Evolutionary conservation across 108 stramenopile species (phyloP).

Genomic region (Nitzschia putrida): DNA sequence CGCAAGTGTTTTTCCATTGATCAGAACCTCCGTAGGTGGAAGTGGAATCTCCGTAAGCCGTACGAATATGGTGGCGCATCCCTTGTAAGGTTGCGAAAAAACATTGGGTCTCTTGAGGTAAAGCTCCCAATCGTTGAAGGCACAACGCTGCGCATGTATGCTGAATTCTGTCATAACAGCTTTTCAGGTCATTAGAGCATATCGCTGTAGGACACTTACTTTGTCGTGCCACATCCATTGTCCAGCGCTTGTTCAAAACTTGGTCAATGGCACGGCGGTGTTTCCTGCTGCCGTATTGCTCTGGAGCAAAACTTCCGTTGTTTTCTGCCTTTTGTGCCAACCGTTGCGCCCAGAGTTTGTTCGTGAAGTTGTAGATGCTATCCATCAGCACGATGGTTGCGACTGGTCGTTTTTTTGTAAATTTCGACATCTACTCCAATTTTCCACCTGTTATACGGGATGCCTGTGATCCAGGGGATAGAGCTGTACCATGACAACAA

Average conservation of each 20-base stretch:
- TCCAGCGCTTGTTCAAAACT: not conserved
- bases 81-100: not conserved
- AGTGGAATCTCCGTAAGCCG: not conserved
- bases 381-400: slow-evolving; percentile 15
- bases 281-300: not conserved
- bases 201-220: not conserved
- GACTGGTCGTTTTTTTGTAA: not conserved
- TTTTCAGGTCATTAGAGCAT: not conserved
- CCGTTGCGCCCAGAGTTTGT: slow-evolving; percentile 11
- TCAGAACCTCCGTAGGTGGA: not conserved
- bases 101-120: not conserved
- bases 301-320: not conserved
- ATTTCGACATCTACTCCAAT: not conserved
- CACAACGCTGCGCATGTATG: not conserved
- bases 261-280: not conserved
- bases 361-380: slow-evolving; percentile 4
- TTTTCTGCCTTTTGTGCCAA: slow-evolving; percentile 13
- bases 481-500: not conserved
- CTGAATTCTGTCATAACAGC: not conserved
- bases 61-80: not conserved
- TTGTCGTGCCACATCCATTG: not conserved
- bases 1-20: not conserved
- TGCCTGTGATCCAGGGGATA: not conserved
- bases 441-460: not conserved
- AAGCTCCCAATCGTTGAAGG: not conserved